phyloP scores from a whole-genome alignment of 2,329 filamentous ascomycete genomes.

The Geoglossum cookeanum region DNA sequence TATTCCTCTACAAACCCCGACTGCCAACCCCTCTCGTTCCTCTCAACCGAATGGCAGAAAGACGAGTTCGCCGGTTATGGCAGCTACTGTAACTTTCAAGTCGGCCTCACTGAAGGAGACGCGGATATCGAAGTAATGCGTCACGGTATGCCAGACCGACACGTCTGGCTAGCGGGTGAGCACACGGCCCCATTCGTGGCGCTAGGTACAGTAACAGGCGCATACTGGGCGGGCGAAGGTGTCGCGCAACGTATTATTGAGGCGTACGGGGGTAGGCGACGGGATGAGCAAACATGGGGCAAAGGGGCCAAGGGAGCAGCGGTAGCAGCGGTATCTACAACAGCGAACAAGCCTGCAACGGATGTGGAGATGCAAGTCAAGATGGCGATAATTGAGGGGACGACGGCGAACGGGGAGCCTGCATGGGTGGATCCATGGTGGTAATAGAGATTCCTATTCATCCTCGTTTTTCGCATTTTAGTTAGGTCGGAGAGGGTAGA shows the following conservation, averaged over 20 bases:
- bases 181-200: slow-evolving; percentile 83
- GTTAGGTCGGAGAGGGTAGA: no score
- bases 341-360: slow-evolving; percentile 1
- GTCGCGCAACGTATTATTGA: slow-evolving; percentile 46
- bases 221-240: slow-evolving; percentile 77
- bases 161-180: slow-evolving; percentile 75
- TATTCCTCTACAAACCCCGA: slow-evolving; percentile 34
- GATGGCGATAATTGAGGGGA: no score
- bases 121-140: slow-evolving; percentile 46
- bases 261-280: slow-evolving; percentile 25
- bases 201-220: slow-evolving; percentile 72
- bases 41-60: slow-evolving; percentile 59
- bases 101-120: slow-evolving; percentile 51
- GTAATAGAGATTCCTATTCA: no score
- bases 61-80: slow-evolving; percentile 68
- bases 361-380: background rate
- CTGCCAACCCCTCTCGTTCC: slow-evolving; percentile 42
- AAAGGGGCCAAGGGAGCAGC: background rate
- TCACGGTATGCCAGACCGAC: slow-evolving; percentile 36
- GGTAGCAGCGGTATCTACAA: background rate
- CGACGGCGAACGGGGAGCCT: no score
- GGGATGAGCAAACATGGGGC: background rate
- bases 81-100: slow-evolving; percentile 71
- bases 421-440: no score
- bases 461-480: no score